A percentile compares a stretch with the other conserved stretches of the same genome.
phyloP scores from a whole-genome alignment of 306 rosid species.

The Vigna angularis region DNA sequence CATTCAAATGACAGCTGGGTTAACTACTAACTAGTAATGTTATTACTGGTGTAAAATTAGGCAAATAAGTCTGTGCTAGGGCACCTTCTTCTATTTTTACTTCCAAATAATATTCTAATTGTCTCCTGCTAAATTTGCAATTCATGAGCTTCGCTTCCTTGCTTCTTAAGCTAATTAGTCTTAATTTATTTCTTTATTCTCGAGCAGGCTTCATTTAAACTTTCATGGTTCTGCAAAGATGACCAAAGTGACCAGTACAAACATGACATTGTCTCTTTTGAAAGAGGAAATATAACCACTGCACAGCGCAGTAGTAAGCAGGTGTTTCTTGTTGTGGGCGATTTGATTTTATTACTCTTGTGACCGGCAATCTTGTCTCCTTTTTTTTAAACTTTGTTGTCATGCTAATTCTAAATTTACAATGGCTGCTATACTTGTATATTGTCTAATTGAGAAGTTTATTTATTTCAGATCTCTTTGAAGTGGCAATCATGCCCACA shows the following conservation, averaged over 20 bases:
- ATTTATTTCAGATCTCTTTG: slow-evolving; percentile 84
- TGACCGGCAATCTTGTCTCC: slow-evolving; percentile 11
- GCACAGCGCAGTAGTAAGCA: slow-evolving; percentile 98
- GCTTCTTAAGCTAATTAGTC: background rate
- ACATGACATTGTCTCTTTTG: slow-evolving; percentile 94
- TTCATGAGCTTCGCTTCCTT: background rate
- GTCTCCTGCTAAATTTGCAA: background rate
- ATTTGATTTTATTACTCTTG: slow-evolving; percentile 43
- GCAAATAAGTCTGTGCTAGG: background rate
- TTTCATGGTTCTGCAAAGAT: slow-evolving; percentile 91
- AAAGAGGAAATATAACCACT: slow-evolving; percentile 93
- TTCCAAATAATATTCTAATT: background rate
- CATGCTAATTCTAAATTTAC: slow-evolving; percentile 7
- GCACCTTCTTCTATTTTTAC: background rate
- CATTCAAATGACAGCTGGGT: slow-evolving; percentile 26
- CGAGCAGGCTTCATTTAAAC: slow-evolving; percentile 86
- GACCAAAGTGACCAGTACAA: slow-evolving; percentile 85
- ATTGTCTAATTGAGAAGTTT: slow-evolving; percentile 49
- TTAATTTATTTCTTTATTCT: slow-evolving; percentile 27
- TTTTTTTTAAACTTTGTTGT: slow-evolving; percentile 22
- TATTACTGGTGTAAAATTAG: slow-evolving; percentile 25
- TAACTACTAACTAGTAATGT: slow-evolving; percentile 15
- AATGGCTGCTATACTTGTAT: slow-evolving; percentile 30
- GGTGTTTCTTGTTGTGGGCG: slow-evolving; percentile 53
- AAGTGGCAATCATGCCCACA: slow-evolving; percentile 94